Percentiles rank a stretch among this genome's conserved stretches.
phyloP scores from a whole-genome alignment of 2,329 filamentous ascomycete species.

The Xylariaceae sp. region DNA sequence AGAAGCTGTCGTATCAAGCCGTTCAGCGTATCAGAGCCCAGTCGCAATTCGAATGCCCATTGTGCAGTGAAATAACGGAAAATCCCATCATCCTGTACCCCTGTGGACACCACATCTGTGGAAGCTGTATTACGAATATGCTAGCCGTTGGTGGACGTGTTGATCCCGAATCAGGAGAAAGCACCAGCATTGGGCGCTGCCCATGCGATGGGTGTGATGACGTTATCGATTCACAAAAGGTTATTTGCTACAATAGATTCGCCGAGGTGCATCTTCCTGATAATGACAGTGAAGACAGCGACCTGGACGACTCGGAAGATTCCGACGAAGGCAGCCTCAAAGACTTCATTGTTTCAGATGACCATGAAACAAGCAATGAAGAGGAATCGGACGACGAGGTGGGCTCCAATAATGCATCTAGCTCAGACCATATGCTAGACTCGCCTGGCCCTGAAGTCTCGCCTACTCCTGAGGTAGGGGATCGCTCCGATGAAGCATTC shows the following conservation, averaged over 20 bases:
- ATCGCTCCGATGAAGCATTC: slow-evolving; percentile 6
- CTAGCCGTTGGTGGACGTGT: slow-evolving; percentile 14
- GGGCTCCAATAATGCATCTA: neutral
- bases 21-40: slow-evolving; percentile 21
- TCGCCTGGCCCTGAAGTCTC: neutral
- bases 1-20: slow-evolving; percentile 14
- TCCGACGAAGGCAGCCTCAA: slow-evolving; percentile 21
- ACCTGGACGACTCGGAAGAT: slow-evolving; percentile 12
- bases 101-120: slow-evolving; percentile 30
- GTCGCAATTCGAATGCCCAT: slow-evolving; percentile 22
- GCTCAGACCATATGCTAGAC: neutral
- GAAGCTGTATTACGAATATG: slow-evolving; percentile 25
- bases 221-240: slow-evolving; percentile 18
- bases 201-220: slow-evolving; percentile 15
- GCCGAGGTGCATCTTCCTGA: slow-evolving; percentile 18
- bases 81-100: slow-evolving; percentile 28
- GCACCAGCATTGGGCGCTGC: slow-evolving; percentile 10
- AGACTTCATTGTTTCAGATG: slow-evolving; percentile 22
- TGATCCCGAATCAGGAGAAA: neutral
- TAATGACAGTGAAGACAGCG: neutral
- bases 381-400: neutral
- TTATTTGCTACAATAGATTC: slow-evolving; percentile 27
- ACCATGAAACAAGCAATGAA: slow-evolving; percentile 13
- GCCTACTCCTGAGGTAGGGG: too few relatives aligned
- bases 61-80: slow-evolving; percentile 21